These are phyloP conservation scores for Aspergillus fumigatiaffinis DNA, from an alignment of 2,329 filamentous ascomycete genomes.

Conservation along the genomic window DNA sequence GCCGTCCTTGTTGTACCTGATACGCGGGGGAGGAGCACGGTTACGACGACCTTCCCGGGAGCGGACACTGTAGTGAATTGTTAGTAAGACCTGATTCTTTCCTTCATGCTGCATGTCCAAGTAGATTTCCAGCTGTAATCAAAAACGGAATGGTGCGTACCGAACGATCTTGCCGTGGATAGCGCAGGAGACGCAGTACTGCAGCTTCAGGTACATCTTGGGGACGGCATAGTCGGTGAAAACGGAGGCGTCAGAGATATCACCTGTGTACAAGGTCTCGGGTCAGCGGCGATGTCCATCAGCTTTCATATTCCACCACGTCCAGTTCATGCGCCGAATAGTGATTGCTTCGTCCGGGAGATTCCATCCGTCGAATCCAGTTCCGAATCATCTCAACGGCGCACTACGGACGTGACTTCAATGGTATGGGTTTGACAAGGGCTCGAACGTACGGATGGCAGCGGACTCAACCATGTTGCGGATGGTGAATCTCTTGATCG, in stretches of 20 bases:
- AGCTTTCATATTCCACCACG: neutral
- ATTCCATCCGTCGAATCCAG: slow-evolving; percentile 2
- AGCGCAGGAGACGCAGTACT: slow-evolving; percentile 99
- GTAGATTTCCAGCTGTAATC: neutral
- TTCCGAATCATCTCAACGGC: slow-evolving; percentile 7
- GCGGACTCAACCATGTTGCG: slow-evolving; percentile 99
- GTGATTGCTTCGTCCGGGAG: neutral
- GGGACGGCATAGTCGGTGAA: slow-evolving; percentile 99
- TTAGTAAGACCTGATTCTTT: slow-evolving; percentile 10
- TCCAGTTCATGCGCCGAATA: neutral
- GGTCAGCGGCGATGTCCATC: slow-evolving; percentile 7
- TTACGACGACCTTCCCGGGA: slow-evolving; percentile 96
- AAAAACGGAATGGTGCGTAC: slow-evolving; percentile 59
- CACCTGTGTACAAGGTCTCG: slow-evolving; percentile 59
- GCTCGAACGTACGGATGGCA: slow-evolving; percentile 82
- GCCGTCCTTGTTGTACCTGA: slow-evolving; percentile 99
- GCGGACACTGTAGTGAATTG: slow-evolving; percentile 68
- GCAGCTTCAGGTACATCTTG: slow-evolving; percentile 99
- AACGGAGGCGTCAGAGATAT: slow-evolving; percentile 99
- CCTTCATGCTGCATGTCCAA: neutral
- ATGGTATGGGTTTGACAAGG: slow-evolving; percentile 5
- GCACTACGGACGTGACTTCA: slow-evolving; percentile 4
- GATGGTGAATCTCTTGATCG: slow-evolving; percentile 99
- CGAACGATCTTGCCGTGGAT: slow-evolving; percentile 99
- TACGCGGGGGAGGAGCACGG: slow-evolving; percentile 94